Base-by-base conservation (phyloP, 495 filamentous ascomycete species). In the Penicillium steckii region DNA sequence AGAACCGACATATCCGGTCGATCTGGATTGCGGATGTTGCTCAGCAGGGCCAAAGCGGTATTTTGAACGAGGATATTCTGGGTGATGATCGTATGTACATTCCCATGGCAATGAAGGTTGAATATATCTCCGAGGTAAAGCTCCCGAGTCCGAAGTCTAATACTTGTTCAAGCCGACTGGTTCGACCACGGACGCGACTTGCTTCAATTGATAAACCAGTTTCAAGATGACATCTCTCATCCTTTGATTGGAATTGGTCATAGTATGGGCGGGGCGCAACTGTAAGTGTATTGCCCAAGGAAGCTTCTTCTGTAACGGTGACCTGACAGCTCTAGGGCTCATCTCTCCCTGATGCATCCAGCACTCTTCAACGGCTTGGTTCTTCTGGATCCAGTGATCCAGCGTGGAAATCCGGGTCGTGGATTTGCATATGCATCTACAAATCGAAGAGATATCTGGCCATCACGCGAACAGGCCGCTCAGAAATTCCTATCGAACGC, bases 191-290 rank as follows among this genome's bases (percentile, higher is more conserved):
- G 82, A 13, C 80, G 89, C 23, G 90, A 95, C 70, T 74, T 93
- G 1, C 73, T 89, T 17, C 76, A 82, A 56, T 74, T 91, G 67
- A 71, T 89, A 59, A 92, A 91, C 67, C 71, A 74, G 27, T 87
- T 63, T 3, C 17, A 23, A 12, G 38, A 41, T 12, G 54, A 83
- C 41, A 89, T 92, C 82, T 80, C 83, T 4, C 81, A 84, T 3
- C 89, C 89, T 3, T 58, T 92, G 10, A 64, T 92, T 49, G 89
- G 88, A 12, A 62, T 94, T 1, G 89, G 86, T 15, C 90, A 95
- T 69, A 88, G 84, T 59, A 85, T 87, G 73, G 90, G 90, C 51
- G 87, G 73, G 32, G 72, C 74, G 54, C 75, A 83, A 44, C 69
- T 89, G 51, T 63, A 45, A 27, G 56, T 42, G 22, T 30, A 27